Evolutionary conservation across 2,329 filamentous ascomycete species (phyloP).

Genomic region (Botrytis paeoniae): DNA sequence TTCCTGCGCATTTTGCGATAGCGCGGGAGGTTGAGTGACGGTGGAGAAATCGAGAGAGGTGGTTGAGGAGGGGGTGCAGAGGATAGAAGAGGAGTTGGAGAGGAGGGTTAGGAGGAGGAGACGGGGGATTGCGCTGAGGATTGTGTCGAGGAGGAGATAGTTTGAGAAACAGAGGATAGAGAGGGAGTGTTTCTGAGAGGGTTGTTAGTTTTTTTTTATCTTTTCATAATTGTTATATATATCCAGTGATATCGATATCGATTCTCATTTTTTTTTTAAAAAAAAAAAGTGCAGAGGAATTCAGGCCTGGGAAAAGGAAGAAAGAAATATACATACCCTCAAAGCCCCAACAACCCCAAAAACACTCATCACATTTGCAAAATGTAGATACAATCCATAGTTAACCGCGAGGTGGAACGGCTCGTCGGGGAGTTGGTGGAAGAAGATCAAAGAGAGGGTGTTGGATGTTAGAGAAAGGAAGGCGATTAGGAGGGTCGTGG

Average conservation of each 20-base stretch:
- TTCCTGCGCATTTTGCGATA: background rate
- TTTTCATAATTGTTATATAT: background rate
- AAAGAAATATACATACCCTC: conserved; percentile 38
- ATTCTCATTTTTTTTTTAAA: background rate
- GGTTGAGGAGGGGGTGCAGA: background rate
- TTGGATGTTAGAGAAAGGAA: conserved; percentile 35
- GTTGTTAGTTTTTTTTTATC: conserved; percentile 25
- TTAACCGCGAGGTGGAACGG: conserved; percentile 36
- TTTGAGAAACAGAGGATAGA: conserved; percentile 33
- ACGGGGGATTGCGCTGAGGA: conserved; percentile 35
- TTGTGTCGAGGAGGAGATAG: conserved; percentile 37
- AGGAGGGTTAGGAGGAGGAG: conserved; percentile 24
- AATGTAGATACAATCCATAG: conserved; percentile 41
- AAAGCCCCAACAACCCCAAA: conserved; percentile 44
- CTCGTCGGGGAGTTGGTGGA: conserved; percentile 38
- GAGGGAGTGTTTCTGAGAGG: conserved; percentile 22
- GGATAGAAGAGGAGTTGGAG: background rate
- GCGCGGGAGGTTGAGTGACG: background rate
- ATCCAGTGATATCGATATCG: background rate
- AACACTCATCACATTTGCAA: conserved; percentile 41
- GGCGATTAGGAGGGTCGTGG: conserved; percentile 29
- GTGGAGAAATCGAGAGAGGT: conserved; percentile 4
- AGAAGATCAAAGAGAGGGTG: conserved; percentile 34
- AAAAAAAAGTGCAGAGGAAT: background rate
- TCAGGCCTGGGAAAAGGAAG: conserved; percentile 29